Percentiles rank a stretch among this genome's conserved stretches.
These are phyloP conservation scores for Apocynum venetum DNA, from an alignment of 257 asterid genomes.

Conservation along the genomic window DNA sequence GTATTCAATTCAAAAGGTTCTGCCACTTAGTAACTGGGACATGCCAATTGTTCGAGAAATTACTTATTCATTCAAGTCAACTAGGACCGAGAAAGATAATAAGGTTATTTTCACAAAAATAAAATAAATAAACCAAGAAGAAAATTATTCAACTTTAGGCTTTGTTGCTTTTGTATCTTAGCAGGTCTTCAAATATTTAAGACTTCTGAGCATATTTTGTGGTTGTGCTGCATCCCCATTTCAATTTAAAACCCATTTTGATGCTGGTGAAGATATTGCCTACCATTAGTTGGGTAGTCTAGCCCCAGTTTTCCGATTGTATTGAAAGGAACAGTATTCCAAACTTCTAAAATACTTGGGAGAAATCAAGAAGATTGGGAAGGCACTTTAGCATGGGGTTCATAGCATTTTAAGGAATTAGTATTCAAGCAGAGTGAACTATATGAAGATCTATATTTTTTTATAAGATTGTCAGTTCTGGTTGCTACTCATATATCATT, in stretches of 20 bases:
- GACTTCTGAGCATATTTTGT: background rate
- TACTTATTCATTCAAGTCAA: background rate
- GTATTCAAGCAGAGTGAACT: background rate
- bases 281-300: background rate
- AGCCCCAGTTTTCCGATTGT: background rate
- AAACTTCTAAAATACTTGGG: background rate
- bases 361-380: background rate
- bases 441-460: background rate
- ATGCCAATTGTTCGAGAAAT: background rate
- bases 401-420: background rate
- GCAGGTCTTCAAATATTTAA: background rate
- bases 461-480: background rate
- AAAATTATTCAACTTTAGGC: background rate
- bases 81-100: background rate
- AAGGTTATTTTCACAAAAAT: background rate
- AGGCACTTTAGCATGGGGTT: background rate
- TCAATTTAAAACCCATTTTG: background rate
- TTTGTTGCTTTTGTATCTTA: background rate
- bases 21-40: background rate
- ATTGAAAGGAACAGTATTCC: background rate
- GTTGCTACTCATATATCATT: background rate
- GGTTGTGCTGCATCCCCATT: background rate
- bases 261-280: background rate
- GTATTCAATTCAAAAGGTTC: background rate
- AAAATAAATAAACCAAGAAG: background rate